Evolutionary conservation across 208 protist genomes (phyloP), one percentile per base, ranked within the genome.

Genomic region (Acanthamoeba sp.): DNA sequence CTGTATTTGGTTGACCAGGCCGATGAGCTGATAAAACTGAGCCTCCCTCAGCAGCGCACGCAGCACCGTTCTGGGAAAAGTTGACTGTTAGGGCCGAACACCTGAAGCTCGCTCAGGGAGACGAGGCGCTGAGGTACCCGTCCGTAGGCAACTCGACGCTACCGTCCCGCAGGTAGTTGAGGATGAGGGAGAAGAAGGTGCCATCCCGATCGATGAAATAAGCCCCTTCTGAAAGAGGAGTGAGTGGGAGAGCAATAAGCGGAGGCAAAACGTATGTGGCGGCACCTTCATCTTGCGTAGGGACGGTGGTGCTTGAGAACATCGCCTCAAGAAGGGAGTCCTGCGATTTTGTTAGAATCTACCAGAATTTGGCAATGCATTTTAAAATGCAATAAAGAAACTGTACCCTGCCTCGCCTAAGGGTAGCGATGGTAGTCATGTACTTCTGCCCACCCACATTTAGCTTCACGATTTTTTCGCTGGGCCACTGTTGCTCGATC

Each of bases 1-100:
- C 71, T 82, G 71, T 27, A 82, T 82, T 20, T 82, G 71, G 38
- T 82, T 82, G 71, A 34, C 71, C 22, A 82, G 71, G 71, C 71
- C 36, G 40, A n/a, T 48, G 36, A 82, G 71, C 36, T 82, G 71
- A 48, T 82, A 82, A 20, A 38, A 82, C 20, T 24, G 34, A 29
- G 71, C 71, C 71, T 82, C 71, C 71, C 71, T 40, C n/a, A 82
- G 71, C 71, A 82, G 5, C 22, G 71, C 71, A 12, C 71, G 32
- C 71, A 82, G 20, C 71, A 82, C 71, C 36, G 71, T 82, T n/a
- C 71, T 82, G 29, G n/a, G n/a, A n/a, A n/a, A n/a, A n/a, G n/a
- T n/a, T n/a, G n/a, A n/a, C n/a, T n/a, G n/a, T n/a, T n/a, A n/a
- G n/a, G n/a, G n/a, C n/a, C n/a, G n/a, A n/a, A n/a, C n/a, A n/a